A percentile compares a stretch with the other conserved stretches of the same genome.
These are phyloP conservation scores for Penicillium ucsense DNA, from an alignment of 495 filamentous ascomycete genomes.

Conservation along the genomic window DNA sequence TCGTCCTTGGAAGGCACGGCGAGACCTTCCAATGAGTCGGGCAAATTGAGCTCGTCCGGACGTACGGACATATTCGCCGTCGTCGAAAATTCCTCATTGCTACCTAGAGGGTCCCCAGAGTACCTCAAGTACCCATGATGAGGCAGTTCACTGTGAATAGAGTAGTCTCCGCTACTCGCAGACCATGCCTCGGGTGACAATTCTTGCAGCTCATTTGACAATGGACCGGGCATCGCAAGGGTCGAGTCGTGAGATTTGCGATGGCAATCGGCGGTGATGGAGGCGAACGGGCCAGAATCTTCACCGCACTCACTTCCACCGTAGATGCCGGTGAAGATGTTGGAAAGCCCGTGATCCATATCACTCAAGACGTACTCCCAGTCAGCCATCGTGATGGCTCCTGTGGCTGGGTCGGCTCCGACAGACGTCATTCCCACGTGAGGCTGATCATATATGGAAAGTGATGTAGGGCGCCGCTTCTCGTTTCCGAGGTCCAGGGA, in stretches of 20 bases:
- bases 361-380: conserved; percentile 72
- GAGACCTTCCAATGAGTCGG: conserved; percentile 41
- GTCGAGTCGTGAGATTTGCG: conserved; percentile 19
- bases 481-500: conserved; percentile 15
- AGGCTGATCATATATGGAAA: conserved; percentile 21
- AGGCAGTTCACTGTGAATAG: conserved; percentile 26
- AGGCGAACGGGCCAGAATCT: conserved; percentile 34
- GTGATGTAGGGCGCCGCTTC: conserved; percentile 3
- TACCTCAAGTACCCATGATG: conserved; percentile 64
- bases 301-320: conserved; percentile 53
- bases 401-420: conserved; percentile 17
- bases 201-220: conserved; percentile 22
- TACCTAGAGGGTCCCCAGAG: conserved; percentile 65
- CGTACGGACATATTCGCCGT: conserved; percentile 14
- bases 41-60: conserved; percentile 19
- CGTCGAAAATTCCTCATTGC: conserved; percentile 30
- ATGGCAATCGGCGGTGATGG: conserved; percentile 29
- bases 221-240: conserved; percentile 5
- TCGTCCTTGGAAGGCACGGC: conserved; percentile 34
- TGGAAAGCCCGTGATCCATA: conserved; percentile 67
- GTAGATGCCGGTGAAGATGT: conserved; percentile 78
- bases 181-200: conserved; percentile 36
- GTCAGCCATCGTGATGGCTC: conserved; percentile 49
- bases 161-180: conserved; percentile 29
- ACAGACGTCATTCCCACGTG: conserved; percentile 23